phyloP scores from a whole-genome alignment of 225 moss, liverwort and hornwort genomes.

The Climacium dendroides region DNA sequence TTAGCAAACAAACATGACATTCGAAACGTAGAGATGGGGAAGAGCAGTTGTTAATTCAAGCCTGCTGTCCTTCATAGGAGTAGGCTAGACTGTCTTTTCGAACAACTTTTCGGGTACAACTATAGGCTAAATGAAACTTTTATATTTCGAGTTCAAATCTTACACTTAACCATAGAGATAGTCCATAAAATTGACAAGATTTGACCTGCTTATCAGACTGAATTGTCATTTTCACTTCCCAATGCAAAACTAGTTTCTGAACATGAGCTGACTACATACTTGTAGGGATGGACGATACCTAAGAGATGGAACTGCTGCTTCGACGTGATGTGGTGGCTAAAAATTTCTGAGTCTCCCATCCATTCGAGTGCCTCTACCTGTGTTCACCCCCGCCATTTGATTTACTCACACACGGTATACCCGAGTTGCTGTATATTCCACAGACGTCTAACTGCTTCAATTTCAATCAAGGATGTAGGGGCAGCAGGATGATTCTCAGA shows the following conservation, averaged over 20 bases:
- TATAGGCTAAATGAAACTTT: background rate
- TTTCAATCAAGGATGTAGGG: background rate
- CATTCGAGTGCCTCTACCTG: conserved; percentile 57
- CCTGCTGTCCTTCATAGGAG: background rate
- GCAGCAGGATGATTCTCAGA: background rate
- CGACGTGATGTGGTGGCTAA: conserved; percentile 19
- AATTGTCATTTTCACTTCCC: background rate
- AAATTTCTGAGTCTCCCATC: conserved; percentile 55
- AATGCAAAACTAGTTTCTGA: background rate
- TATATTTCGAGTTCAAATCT: background rate
- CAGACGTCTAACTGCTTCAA: background rate
- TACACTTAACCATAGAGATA: background rate
- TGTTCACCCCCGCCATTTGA: background rate
- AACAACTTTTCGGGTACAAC: background rate
- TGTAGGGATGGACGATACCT: conserved; percentile 12
- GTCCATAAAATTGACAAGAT: background rate
- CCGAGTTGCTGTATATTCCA: background rate
- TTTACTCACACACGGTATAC: background rate
- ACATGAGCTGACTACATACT: background rate
- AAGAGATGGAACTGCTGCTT: conserved; percentile 52
- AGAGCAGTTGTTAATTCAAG: background rate
- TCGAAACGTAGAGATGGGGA: background rate
- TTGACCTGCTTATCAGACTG: background rate
- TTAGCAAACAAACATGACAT: background rate
- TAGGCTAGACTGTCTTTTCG: background rate